Percentiles rank a stretch among this genome's conserved stretches.
Conservation (phyloP, 257 asterid genomes). For the Vinca minor region DNA sequence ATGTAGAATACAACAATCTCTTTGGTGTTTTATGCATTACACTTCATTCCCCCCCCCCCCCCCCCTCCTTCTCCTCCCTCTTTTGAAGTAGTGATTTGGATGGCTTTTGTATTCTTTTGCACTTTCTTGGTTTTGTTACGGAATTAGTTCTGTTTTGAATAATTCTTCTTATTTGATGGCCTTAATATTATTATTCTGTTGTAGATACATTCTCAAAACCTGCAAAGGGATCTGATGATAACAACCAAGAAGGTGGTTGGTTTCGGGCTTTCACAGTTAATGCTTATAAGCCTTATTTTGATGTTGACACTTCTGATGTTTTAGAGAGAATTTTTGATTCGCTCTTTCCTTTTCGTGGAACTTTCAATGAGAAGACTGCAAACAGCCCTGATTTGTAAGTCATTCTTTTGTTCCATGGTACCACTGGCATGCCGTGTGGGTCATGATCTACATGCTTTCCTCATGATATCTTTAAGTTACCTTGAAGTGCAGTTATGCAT, state of each 20-base stretch:
- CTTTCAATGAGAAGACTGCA: slow-evolving; percentile 81
- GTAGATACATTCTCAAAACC: slow-evolving; percentile 85
- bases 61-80: too few relatives aligned
- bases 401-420: not conserved
- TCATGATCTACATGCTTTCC: not conserved
- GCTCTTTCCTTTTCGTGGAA: slow-evolving; percentile 77
- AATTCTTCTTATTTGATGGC: not conserved
- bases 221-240: slow-evolving; percentile 59
- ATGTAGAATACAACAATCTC: too few relatives aligned
- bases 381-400: slow-evolving; percentile 83
- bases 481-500: not conserved
- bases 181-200: slow-evolving; percentile 13
- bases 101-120: not conserved
- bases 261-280: slow-evolving; percentile 67
- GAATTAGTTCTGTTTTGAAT: not conserved
- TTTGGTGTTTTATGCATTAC: too few relatives aligned
- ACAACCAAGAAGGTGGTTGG: slow-evolving; percentile 83
- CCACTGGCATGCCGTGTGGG: not conserved
- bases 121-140: not conserved
- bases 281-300: slow-evolving; percentile 92
- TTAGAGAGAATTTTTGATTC: slow-evolving; percentile 87
- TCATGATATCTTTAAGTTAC: too few relatives aligned
- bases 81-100: not conserved
- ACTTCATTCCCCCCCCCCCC: too few relatives aligned
- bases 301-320: slow-evolving; percentile 94